Percentiles rank a stretch among this genome's conserved stretches.
Conservation (phyloP, 2,329 filamentous ascomycete species). For the Dryadomyces quercivorus region DNA sequence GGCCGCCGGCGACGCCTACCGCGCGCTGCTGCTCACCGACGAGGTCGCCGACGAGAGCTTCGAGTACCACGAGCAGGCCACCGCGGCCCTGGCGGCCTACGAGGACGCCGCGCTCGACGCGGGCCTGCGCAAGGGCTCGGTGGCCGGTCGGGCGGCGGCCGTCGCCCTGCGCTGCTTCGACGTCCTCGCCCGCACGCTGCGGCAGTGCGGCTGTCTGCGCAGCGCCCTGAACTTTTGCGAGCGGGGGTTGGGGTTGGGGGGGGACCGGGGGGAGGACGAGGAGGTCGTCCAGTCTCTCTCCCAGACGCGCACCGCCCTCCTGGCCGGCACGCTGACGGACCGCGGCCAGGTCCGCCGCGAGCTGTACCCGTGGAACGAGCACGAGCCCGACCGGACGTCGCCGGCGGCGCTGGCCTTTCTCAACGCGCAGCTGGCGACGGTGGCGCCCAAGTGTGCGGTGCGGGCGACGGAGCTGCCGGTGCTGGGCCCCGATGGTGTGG, state of each 20-base stretch:
- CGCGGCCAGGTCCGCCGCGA: conserved; percentile 57
- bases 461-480: conserved; percentile 64
- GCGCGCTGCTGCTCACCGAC: conserved; percentile 75
- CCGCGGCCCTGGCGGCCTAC: conserved; percentile 36
- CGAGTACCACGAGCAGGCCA: conserved; percentile 65
- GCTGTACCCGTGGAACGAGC: conserved; percentile 57
- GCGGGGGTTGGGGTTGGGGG: conserved; percentile 48
- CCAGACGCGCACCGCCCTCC: conserved; percentile 40
- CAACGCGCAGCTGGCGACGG: conserved; percentile 54
- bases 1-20: conserved; percentile 80
- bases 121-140: not conserved
- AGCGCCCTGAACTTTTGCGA: conserved; percentile 55
- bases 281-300: conserved; percentile 44
- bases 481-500: conserved; percentile 41
- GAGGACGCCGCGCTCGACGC: not conserved
- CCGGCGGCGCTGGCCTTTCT: conserved; percentile 56
- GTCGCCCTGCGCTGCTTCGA: conserved; percentile 47
- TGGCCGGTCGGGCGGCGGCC: conserved; percentile 26
- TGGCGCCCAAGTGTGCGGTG: conserved; percentile 75
- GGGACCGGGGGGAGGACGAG: conserved; percentile 37
- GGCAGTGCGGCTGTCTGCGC: conserved; percentile 55
- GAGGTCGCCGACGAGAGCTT: conserved; percentile 67
- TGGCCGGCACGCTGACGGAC: conserved; percentile 47
- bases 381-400: conserved; percentile 60
- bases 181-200: conserved; percentile 42